Evolutionary conservation across 2,329 filamentous ascomycete genomes (phyloP).

Genomic region (Aureobasidium sp.): DNA sequence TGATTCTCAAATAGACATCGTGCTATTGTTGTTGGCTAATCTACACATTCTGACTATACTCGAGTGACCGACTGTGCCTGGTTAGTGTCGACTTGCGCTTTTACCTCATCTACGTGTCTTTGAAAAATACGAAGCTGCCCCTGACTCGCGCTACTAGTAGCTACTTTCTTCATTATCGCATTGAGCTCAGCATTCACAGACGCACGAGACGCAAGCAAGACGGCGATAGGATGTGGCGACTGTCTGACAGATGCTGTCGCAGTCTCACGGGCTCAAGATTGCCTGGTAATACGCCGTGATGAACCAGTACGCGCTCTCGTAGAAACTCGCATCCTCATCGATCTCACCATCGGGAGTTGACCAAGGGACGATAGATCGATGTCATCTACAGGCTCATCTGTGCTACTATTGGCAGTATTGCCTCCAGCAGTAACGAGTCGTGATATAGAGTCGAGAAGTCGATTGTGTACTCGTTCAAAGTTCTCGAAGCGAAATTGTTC

Average conservation of each 20-base stretch:
- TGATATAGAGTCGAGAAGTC: neutral
- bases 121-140: slow-evolving; percentile 71
- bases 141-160: slow-evolving; percentile 63
- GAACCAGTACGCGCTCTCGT: neutral
- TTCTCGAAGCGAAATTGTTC: neutral
- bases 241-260: slow-evolving; percentile 22
- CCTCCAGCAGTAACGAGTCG: neutral
- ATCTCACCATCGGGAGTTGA: neutral
- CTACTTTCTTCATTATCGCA: slow-evolving; percentile 75
- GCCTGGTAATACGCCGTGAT: neutral
- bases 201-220: slow-evolving; percentile 67
- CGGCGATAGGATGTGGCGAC: slow-evolving; percentile 64
- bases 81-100: slow-evolving; percentile 38
- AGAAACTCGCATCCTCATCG: neutral
- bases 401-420: neutral
- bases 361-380: neutral
- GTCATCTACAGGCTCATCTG: neutral
- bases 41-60: slow-evolving; percentile 5
- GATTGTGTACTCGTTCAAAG: neutral
- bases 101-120: slow-evolving; percentile 71
- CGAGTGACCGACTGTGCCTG: slow-evolving; percentile 23
- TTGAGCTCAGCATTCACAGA: slow-evolving; percentile 66
- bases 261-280: neutral
- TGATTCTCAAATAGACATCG: too few species aligned
- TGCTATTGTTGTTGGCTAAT: too few species aligned